These are phyloP conservation scores for Verruconis gallopava DNA, from an alignment of 2,329 filamentous ascomycete genomes.

Conservation along the genomic window DNA sequence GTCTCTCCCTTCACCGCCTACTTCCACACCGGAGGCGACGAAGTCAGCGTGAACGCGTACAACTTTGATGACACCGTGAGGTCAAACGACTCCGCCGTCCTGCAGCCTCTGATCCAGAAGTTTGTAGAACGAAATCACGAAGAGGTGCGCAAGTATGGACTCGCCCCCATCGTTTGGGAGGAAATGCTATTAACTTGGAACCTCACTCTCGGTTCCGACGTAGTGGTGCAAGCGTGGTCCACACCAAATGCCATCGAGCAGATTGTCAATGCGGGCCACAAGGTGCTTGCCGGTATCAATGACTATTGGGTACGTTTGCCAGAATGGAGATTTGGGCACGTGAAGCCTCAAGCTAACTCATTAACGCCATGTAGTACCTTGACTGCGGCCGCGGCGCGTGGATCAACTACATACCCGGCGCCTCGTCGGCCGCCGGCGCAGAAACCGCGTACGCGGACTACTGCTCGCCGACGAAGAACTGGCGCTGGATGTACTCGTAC, in stretches of 20 bases:
- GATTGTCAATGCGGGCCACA: slow-evolving; percentile 50
- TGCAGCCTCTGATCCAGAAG: slow-evolving; percentile 64
- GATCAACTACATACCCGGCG: slow-evolving; percentile 52
- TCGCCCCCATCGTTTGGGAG: slow-evolving; percentile 75
- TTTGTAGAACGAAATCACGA: slow-evolving; percentile 61
- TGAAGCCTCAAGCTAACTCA: no score
- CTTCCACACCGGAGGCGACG: slow-evolving; percentile 82
- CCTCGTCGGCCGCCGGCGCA: slow-evolving; percentile 45
- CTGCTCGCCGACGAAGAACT: slow-evolving; percentile 68
- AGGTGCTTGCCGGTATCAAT: slow-evolving; percentile 51
- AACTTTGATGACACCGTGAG: slow-evolving; percentile 58
- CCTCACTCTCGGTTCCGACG: slow-evolving; percentile 54
- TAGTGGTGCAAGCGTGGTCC: slow-evolving; percentile 70
- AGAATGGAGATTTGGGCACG: no score
- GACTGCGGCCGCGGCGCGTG: slow-evolving; percentile 74
- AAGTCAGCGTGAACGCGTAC: slow-evolving; percentile 68
- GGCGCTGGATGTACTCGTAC: slow-evolving; percentile 69
- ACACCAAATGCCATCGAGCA: slow-evolving; percentile 47
- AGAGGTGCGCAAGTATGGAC: slow-evolving; percentile 42
- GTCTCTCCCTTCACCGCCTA: slow-evolving; percentile 55
- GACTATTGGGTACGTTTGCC: slow-evolving; percentile 54
- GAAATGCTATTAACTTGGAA: slow-evolving; percentile 75
- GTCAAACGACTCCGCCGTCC: slow-evolving; percentile 49
- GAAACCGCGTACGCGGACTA: slow-evolving; percentile 78
- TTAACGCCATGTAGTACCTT: slow-evolving; percentile 40